Percentiles rank a stretch among this genome's conserved stretches.
These are phyloP conservation scores for Diplodia seriata DNA, from an alignment of 2,329 filamentous ascomycete genomes.

Conservation along the genomic window DNA sequence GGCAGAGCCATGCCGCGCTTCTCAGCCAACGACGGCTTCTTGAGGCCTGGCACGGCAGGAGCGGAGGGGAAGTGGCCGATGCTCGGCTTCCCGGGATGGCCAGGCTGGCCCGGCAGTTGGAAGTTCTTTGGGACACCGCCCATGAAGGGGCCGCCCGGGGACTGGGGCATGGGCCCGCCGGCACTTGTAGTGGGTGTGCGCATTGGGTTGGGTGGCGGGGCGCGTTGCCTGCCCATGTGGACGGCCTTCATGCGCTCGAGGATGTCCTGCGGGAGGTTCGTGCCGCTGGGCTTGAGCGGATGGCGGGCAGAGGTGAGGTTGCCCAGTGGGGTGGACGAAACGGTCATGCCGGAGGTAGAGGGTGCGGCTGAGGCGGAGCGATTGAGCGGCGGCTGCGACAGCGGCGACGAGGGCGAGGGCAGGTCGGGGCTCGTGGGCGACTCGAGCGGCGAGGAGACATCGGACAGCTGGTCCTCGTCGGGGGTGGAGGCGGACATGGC, in stretches of 20 bases:
- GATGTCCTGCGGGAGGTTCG: conserved; percentile 66
- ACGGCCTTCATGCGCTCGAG: conserved; percentile 74
- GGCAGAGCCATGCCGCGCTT: conserved; percentile 71
- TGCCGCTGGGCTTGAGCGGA: conserved; percentile 56
- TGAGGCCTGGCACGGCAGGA: conserved; percentile 52
- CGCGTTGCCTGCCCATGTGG: conserved; percentile 68
- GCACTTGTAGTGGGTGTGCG: conserved; percentile 29
- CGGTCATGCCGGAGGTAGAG: conserved; percentile 66
- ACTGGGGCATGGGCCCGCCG: conserved; percentile 24
- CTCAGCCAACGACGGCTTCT: conserved; percentile 69
- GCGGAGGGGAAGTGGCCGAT: conserved; percentile 56
- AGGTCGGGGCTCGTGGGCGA: conserved; percentile 38
- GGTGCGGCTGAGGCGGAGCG: conserved; percentile 67
- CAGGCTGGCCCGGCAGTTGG: conserved; percentile 47
- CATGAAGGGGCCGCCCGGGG: conserved; percentile 39
- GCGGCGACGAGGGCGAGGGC: conserved; percentile 35
- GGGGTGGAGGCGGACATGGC: conserved; percentile 30
- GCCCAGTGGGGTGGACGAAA: conserved; percentile 84
- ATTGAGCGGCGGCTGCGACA: conserved; percentile 53
- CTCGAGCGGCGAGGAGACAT: conserved; percentile 42
- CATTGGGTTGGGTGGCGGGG: conserved; percentile 48
- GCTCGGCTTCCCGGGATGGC: conserved; percentile 43
- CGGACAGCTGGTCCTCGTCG: conserved; percentile 31
- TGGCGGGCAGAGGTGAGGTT: conserved; percentile 72
- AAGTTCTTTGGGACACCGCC: conserved; percentile 53